Evolutionary conservation across 495 filamentous ascomycete genomes (phyloP).

Genomic region (Xanthoparmelia taractica): DNA sequence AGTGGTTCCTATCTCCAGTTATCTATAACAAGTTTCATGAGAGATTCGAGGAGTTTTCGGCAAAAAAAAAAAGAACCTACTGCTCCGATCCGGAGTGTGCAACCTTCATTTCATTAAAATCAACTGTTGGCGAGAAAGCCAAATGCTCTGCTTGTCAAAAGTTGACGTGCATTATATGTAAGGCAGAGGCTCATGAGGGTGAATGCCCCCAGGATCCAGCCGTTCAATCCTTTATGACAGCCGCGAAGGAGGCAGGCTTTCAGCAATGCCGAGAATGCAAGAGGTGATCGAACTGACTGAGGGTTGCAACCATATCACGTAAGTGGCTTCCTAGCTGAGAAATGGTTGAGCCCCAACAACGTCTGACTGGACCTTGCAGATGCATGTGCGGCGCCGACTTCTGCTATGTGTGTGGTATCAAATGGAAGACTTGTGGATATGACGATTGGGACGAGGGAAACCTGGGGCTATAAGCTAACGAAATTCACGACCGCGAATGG

Average conservation of each 20-base stretch:
- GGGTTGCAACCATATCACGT: conserved; percentile 18
- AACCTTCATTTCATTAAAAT: neutral
- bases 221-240: neutral
- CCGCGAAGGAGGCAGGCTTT: conserved; percentile 1
- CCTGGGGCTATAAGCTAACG: neutral
- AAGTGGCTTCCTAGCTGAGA: neutral
- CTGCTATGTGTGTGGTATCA: conserved; percentile 3
- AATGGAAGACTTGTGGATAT: neutral
- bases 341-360: neutral
- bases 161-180: neutral
- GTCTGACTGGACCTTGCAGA: neutral
- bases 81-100: neutral
- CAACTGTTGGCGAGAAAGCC: conserved; percentile 30
- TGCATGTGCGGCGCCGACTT: conserved; percentile 11
- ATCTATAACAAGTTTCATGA: neutral
- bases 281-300: conserved; percentile 5
- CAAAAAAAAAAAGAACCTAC: neutral
- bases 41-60: neutral
- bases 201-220: neutral
- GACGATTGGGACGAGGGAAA: neutral
- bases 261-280: conserved; percentile 14
- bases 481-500: neutral
- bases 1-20: neutral
- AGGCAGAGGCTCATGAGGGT: conserved; percentile 3
- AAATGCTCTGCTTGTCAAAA: conserved; percentile 34